Percentiles rank a stretch among this genome's conserved stretches.
Conservation (phyloP, 140 eudicot genomes). For the Bidens hawaiensis region DNA sequence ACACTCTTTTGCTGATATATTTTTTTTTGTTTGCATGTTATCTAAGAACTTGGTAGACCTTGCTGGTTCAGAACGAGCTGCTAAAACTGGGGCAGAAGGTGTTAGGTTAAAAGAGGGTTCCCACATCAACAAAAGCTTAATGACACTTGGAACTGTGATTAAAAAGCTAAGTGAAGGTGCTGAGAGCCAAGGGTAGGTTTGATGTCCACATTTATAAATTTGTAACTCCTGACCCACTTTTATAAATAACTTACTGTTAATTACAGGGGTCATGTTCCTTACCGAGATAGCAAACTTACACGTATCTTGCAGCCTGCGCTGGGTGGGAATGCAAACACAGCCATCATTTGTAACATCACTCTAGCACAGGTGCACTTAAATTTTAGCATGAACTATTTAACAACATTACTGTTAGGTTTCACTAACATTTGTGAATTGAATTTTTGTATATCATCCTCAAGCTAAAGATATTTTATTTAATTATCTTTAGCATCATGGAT, state of each 20-base stretch:
- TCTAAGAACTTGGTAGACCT: slow-evolving; percentile 88
- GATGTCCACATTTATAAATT: background rate
- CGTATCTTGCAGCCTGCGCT: slow-evolving; percentile 98
- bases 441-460: background rate
- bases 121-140: slow-evolving; percentile 93
- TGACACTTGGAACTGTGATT: slow-evolving; percentile 97
- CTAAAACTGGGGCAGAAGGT: slow-evolving; percentile 83
- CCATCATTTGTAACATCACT: slow-evolving; percentile 94
- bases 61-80: slow-evolving; percentile 98
- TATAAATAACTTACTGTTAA: slow-evolving; percentile 7
- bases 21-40: slow-evolving; percentile 9
- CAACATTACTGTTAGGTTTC: background rate
- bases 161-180: slow-evolving; percentile 98
- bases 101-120: slow-evolving; percentile 96
- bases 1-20: slow-evolving; percentile 7
- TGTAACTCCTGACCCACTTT: background rate
- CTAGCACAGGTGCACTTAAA: slow-evolving; percentile 78
- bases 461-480: background rate
- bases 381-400: background rate
- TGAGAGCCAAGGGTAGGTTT: slow-evolving; percentile 91
- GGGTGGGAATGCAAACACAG: slow-evolving; percentile 99
- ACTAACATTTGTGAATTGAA: slow-evolving; percentile 9
- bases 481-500: background rate
- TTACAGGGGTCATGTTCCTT: slow-evolving; percentile 95
- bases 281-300: slow-evolving; percentile 95